Base-by-base conservation (phyloP, 495 filamentous ascomycete genomes). In the Penicillium odoratum region DNA sequence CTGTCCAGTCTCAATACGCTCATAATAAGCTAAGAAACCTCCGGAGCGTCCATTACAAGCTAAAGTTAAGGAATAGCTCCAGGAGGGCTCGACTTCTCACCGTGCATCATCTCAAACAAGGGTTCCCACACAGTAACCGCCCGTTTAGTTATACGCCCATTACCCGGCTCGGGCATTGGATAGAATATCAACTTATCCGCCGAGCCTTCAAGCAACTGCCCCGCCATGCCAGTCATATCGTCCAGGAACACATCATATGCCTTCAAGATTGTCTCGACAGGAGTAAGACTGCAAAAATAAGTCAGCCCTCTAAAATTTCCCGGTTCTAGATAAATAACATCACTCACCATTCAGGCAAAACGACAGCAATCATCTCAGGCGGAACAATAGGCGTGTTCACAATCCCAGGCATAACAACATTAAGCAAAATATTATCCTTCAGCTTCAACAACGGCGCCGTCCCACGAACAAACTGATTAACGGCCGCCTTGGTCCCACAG, bases 51-150 rank as follows among this genome's bases (percentile, higher is more conserved):
- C 33, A 36, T 36, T 36, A 9, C 33, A 36, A 11, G 9, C 13
- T 11, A 3, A 36, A 11, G 33, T 13, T 1, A 70, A 10, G 58
- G 53, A 45, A 71, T 64, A 5, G 69, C 66, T 11, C 64, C 69
- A 29, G 64, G 56, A 3, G 69, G 53, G 3, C 47, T 15, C 7
- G 69, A 71, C 29, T 60, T 53, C 48, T 69, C 69, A 18, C 66
- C 66, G 26, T 71, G 69, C 53, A 64, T 62, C 44, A 61, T 58
- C 13, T 57, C 56, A 45, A 71, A 71, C 42, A 71, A 31, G n/a
- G 69, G 69, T 43, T 71, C 69, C 69, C 69, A 71, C 4, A 71
- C 64, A 3, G 69, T 71, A 9, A 57, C 52, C 3, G 69, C 69
- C 21, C 69, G 64, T 51, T 63, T 53, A 10, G 69, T 71, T 51